Conservation (phyloP, 176 grass and related monocot species). For the Guadua angustifolia region DNA sequence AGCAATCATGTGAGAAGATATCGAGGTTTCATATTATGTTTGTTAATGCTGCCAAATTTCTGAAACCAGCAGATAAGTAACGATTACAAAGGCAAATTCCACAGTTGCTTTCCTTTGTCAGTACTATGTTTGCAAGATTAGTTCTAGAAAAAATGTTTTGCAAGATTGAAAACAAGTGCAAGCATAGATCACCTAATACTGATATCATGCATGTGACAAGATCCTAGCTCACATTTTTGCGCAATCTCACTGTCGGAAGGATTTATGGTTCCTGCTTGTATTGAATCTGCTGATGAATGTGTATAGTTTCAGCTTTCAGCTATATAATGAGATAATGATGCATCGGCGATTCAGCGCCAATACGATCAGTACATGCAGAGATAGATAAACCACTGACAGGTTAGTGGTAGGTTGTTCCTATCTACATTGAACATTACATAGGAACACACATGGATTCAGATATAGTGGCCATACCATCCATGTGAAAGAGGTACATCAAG, state of each 20-base stretch:
- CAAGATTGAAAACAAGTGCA: background rate
- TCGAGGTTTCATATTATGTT: slow-evolving; percentile 6
- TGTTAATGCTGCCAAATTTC: background rate
- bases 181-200: background rate
- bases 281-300: background rate
- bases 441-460: slow-evolving; percentile 19
- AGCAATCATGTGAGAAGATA: slow-evolving; percentile 26
- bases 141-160: background rate
- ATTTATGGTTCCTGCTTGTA: background rate
- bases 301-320: background rate
- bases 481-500: slow-evolving; percentile 11
- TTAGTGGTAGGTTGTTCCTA: background rate
- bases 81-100: background rate
- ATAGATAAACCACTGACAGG: background rate
- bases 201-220: slow-evolving; percentile 30
- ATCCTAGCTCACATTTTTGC: slow-evolving; percentile 33
- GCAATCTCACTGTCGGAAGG: background rate
- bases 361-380: background rate
- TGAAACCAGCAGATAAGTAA: background rate
- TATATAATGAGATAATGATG: background rate
- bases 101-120: background rate
- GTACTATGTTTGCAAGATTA: background rate
- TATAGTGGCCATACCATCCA: slow-evolving; percentile 33
- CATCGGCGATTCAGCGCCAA: background rate
- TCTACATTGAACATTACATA: background rate